Evolutionary conservation across 352 stramenopile genomes (phyloP).

Genomic region (Blastocystis sp.): DNA sequence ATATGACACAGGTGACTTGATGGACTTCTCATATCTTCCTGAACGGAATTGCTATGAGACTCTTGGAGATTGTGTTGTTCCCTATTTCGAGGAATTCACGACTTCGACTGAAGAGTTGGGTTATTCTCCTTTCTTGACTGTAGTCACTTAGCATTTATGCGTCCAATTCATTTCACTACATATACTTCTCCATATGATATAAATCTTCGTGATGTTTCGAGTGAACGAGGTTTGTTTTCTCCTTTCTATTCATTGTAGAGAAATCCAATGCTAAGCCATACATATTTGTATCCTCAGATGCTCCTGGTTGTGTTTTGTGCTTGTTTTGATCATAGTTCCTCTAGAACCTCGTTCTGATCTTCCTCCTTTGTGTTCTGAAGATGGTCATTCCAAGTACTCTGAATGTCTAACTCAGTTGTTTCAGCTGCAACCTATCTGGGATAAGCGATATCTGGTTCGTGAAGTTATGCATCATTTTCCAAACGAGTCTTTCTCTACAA

Average conservation of each 20-base stretch:
- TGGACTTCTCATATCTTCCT: conserved; percentile 10
- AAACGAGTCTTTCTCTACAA: not conserved
- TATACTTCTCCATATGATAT: not conserved
- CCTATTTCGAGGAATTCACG: not conserved
- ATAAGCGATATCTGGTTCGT: not conserved
- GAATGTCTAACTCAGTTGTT: not conserved
- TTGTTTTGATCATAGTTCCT: not conserved
- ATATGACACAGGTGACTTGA: not conserved
- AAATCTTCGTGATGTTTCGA: not conserved
- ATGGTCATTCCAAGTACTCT: not conserved
- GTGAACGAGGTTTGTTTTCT: not conserved
- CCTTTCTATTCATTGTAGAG: not conserved
- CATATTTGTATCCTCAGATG: not conserved
- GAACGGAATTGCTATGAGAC: not conserved
- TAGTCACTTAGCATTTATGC: not conserved
- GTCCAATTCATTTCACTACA: not conserved
- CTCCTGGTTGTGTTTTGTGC: not conserved
- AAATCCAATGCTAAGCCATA: not conserved
- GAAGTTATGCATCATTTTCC: not conserved
- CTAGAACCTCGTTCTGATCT: not conserved
- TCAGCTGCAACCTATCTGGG: not conserved
- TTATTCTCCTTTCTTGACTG: not conserved
- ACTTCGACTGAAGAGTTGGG: not conserved
- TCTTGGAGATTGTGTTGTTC: not conserved
- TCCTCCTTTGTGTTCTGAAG: not conserved